Evolutionary conservation across 768 basidiomycete species (phyloP), one percentile per base, ranked within the genome.

Genomic region (Guyanaporus albipodus): DNA sequence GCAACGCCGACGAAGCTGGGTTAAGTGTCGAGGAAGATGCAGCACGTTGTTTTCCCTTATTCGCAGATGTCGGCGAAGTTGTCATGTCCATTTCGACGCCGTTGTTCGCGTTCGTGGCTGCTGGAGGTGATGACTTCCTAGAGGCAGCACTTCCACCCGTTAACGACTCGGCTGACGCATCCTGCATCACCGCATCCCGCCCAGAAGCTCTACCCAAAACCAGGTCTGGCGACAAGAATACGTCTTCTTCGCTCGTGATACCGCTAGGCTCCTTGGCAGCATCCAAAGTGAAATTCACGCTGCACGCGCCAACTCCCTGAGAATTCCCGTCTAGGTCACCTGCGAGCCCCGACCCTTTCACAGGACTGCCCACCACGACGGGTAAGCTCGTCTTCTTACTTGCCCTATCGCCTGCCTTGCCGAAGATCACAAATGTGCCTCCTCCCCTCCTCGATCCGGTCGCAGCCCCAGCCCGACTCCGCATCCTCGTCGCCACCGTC

Each of bases 301-400:
- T 11, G 32, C 18, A 26, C 32, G 22, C 35, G 33, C 22, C 42
- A 18, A 8, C n/a, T 37, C 21, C 45, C 23, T 7, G 19, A 18
- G 15, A 38, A 34, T 22, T 39, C 22, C 22, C 40, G 7, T 43
- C 46, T 6, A 37, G 37, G 23, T 38, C 29, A 15, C 15, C 46
- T 7, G 21, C 37, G 4, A 17, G 26, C 4, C 50, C 54, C 24
- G 61, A 62, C 10, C 64, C 71, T 51, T 78, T 77, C 46, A 73
- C 71, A 3, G 76, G 74, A 47, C 75, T 77, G 5, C 66, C 77
- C 42, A 60, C 60, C 7, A 77, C 76, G 19, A 65, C 66, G 3
- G 75, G 74, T 37, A 77, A 51, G 27, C 57, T 70, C n/a, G 71
- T 66, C 57, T 70, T 70, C 63, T 69, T 70, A 53, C 74, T 77